Conservation (phyloP, 116 monocot species). For the Zostera marina region DNA sequence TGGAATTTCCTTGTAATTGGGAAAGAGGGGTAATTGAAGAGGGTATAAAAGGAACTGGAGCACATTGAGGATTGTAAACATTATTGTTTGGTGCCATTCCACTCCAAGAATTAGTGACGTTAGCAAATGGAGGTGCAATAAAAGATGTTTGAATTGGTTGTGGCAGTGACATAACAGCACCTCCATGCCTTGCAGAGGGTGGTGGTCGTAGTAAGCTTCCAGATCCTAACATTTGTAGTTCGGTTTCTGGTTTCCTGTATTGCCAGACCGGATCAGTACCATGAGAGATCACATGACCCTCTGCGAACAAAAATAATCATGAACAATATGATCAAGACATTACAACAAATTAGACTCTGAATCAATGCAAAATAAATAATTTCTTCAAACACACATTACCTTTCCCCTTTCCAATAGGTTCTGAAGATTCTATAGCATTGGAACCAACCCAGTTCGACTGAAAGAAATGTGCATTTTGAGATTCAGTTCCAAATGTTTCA, state of each 20-base stretch:
- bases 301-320: conserved; percentile 11
- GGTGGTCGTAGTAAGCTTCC: conserved; percentile 14
- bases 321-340: neutral
- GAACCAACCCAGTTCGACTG: conserved; percentile 30
- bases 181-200: conserved; percentile 17
- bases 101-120: conserved; percentile 43
- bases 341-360: neutral
- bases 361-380: neutral
- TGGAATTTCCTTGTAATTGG: conserved; percentile 37
- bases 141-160: conserved; percentile 36
- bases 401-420: conserved; percentile 1
- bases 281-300: conserved; percentile 19
- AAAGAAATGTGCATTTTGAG: conserved; percentile 24
- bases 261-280: conserved; percentile 25
- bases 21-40: conserved; percentile 77
- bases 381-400: conserved; percentile 2
- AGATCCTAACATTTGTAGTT: conserved; percentile 17
- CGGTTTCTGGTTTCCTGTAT: conserved; percentile 29
- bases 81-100: conserved; percentile 22
- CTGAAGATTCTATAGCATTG: conserved; percentile 13
- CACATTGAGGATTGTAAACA: conserved; percentile 16
- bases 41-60: conserved; percentile 71
- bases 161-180: conserved; percentile 39
- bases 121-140: conserved; percentile 31
- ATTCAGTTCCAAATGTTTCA: conserved; percentile 19